phyloP scores from a whole-genome alignment of 192 early-diverging fungal genomes.

The Geranomyces michiganensis region DNA sequence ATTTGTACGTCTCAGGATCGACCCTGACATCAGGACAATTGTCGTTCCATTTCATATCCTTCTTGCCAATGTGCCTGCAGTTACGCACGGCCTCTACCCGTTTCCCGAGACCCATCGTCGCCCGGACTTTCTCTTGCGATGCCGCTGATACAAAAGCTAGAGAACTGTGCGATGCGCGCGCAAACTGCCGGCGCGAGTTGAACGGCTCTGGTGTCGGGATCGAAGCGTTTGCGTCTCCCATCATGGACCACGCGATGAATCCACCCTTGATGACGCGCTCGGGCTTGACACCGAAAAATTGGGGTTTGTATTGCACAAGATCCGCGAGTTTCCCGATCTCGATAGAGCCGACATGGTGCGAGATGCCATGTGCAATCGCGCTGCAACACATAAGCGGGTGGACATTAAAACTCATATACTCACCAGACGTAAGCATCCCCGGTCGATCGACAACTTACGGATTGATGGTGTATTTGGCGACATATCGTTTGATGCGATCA shows the following conservation, averaged over 20 bases:
- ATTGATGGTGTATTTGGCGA: slow-evolving; percentile 98
- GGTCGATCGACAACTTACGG: slow-evolving; percentile 62
- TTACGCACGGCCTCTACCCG: slow-evolving; percentile 72
- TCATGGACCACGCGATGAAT: slow-evolving; percentile 77
- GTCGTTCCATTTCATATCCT: slow-evolving; percentile 86
- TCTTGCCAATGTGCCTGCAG: slow-evolving; percentile 79
- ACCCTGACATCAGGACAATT: slow-evolving; percentile 75
- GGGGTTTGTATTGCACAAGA: slow-evolving; percentile 82
- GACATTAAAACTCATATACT: no score
- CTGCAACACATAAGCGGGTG: slow-evolving; percentile 51
- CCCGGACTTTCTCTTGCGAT: slow-evolving; percentile 62
- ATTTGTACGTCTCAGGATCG: slow-evolving; percentile 92
- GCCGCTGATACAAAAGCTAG: slow-evolving; percentile 83
- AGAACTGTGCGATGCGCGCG: slow-evolving; percentile 60
- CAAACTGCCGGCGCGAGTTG: slow-evolving; percentile 81
- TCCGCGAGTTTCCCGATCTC: slow-evolving; percentile 95
- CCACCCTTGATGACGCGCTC: slow-evolving; percentile 88
- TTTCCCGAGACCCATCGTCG: slow-evolving; percentile 45
- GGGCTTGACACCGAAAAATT: slow-evolving; percentile 89
- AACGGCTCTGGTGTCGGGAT: slow-evolving; percentile 95
- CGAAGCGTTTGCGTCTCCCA: slow-evolving; percentile 94
- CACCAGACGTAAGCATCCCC: neutral
- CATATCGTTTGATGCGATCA: slow-evolving; percentile 84
- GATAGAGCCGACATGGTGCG: slow-evolving; percentile 88
- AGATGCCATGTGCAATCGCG: slow-evolving; percentile 84